Evolutionary conservation across 805 yeast genomes (phyloP).

Genomic region (Kockiozyma suomiensis): DNA sequence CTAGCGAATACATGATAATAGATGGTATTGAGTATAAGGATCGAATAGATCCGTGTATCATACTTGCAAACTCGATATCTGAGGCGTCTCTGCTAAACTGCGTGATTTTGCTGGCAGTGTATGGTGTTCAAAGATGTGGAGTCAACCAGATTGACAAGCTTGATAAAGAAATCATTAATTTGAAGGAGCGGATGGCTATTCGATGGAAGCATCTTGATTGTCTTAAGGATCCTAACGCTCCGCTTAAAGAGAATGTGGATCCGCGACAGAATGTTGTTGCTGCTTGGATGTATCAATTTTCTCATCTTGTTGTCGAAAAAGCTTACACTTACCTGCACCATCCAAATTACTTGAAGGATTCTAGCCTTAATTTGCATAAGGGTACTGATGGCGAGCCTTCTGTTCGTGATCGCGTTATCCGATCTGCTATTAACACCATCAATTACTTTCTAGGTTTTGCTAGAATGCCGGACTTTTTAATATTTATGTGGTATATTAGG

Average conservation of each 20-base stretch:
- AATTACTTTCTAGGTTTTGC: slow-evolving; percentile 14
- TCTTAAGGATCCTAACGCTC: background rate
- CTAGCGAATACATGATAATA: slow-evolving; percentile 14
- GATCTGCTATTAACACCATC: slow-evolving; percentile 20
- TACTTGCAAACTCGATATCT: slow-evolving; percentile 15
- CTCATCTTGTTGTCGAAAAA: slow-evolving; percentile 15
- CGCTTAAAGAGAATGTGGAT: background rate
- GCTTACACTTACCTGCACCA: slow-evolving; percentile 22
- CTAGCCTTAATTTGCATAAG: background rate
- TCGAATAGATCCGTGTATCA: slow-evolving; percentile 6
- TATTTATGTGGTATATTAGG: slow-evolving; percentile 22
- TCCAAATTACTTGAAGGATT: slow-evolving; percentile 17
- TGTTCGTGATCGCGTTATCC: slow-evolving; percentile 10
- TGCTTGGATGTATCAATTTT: slow-evolving; percentile 11
- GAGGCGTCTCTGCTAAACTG: slow-evolving; percentile 14
- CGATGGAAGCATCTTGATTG: slow-evolving; percentile 13
- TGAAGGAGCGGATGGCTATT: slow-evolving; percentile 12
- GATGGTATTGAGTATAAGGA: slow-evolving; percentile 18
- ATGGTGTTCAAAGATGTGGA: slow-evolving; percentile 15
- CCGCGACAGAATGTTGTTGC: background rate
- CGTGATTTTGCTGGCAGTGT: slow-evolving; percentile 18
- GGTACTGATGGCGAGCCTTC: background rate
- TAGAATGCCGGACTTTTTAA: slow-evolving; percentile 17
- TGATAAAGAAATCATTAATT: slow-evolving; percentile 13
- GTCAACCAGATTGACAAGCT: slow-evolving; percentile 18